Evolutionary conservation across 805 yeast species (phyloP), one percentile per base, ranked within the genome.

Genomic region (Wickerhamiella occidentalis): DNA sequence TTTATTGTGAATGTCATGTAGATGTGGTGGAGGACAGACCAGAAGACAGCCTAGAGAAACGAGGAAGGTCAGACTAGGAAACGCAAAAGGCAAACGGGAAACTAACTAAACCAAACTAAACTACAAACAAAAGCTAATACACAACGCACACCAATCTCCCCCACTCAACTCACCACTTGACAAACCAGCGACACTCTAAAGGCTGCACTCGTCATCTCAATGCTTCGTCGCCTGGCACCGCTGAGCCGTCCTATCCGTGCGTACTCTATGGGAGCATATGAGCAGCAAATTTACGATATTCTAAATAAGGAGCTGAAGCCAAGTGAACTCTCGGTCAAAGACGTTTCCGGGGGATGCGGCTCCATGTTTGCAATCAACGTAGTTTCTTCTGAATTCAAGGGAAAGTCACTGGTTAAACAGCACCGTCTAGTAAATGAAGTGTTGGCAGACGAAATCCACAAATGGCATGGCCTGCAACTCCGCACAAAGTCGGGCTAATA

Each of bases 391-490:
- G 69, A 77, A 59, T 92, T 92, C 67, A 78, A 82, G 57, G 95
- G 95, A 0, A 61, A 85, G 40, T 70, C 85, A 1, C 85, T 85
- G 79, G 73, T 92, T 55, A 88, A 87, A 61, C 98, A 92, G 64
- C 98, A 92, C 61, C 74, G 95, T 52, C 64, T 90, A 56, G 97
- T 92, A 13, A 90, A 92, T 65, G 76, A 78, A 49, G 70, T 79
- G 2, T 70, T 92, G 57, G 79, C 81, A 53, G 94, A 85, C 38
- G 97, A 92, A 58, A 85, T 92, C 42, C 69, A 78, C 25, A 73
- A 82, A 59, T 92, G 97, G 98, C 98, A 92, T 63, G 98, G 98
- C 0, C 68, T 90, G 48, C 96, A 90, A 64, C 71, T 90, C 53
- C 76, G 75, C 56, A 90, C 97, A 0, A 80, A 75, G 60, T 77